Conservation (phyloP, 2,329 filamentous ascomycete species). For the Diplodia corticola region DNA sequence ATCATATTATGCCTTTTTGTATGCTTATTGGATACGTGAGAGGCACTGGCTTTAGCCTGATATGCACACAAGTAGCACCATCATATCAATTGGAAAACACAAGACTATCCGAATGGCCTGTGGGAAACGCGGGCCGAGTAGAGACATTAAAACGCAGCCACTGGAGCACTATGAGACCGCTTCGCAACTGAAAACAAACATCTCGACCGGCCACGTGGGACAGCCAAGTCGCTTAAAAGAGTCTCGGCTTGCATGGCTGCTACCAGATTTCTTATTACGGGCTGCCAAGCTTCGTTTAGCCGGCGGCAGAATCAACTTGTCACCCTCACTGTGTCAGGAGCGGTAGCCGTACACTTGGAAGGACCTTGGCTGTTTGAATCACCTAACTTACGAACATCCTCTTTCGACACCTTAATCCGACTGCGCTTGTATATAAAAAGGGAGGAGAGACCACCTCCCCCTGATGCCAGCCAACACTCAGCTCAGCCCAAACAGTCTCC, state of each 20-base stretch:
- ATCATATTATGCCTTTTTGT: not conserved
- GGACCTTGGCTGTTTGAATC: not conserved
- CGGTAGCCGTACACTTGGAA: not conserved
- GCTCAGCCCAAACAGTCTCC: not conserved
- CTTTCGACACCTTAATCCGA: not conserved
- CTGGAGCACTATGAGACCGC: not conserved
- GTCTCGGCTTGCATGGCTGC: not conserved
- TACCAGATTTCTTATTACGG: not conserved
- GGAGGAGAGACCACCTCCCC: not conserved
- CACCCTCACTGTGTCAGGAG: not conserved
- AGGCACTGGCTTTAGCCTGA: not conserved
- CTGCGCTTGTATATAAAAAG: not conserved
- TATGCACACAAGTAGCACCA: not conserved
- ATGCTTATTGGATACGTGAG: not conserved
- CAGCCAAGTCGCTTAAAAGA: not conserved
- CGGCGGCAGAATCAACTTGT: not conserved
- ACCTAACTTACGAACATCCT: not conserved
- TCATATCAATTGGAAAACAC: not conserved
- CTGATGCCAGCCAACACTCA: not conserved
- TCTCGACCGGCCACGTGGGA: not conserved
- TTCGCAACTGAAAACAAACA: not conserved
- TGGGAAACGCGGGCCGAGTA: not conserved
- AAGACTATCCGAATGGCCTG: not conserved
- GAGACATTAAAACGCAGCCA: not conserved
- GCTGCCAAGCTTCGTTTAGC: constrained; percentile 9